Conservation (phyloP, 2,329 filamentous ascomycete species). For the Boeremia exigua region DNA sequence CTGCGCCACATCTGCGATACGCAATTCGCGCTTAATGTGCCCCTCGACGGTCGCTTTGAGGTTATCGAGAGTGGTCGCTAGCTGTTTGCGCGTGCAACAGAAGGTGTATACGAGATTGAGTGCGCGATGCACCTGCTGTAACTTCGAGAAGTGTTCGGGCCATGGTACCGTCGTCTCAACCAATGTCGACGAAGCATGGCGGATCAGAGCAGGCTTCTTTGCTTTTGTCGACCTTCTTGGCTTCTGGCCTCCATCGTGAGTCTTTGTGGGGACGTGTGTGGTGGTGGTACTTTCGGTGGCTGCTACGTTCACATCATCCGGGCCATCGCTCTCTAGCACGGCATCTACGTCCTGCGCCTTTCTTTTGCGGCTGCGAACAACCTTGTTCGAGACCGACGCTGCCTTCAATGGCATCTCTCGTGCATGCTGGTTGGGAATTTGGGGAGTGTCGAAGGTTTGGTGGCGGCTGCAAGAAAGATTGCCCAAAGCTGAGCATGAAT, state of each 20-base stretch:
- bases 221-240: conserved; percentile 54
- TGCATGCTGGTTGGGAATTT: background rate
- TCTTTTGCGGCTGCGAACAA: conserved; percentile 54
- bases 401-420: conserved; percentile 44
- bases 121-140: conserved; percentile 80
- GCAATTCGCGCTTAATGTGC: conserved; percentile 74
- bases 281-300: conserved; percentile 38
- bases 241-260: conserved; percentile 62
- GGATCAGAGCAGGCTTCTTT: conserved; percentile 48
- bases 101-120: conserved; percentile 95
- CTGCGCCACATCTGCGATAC: conserved; percentile 79
- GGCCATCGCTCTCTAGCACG: background rate
- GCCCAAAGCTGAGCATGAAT: conserved; percentile 6
- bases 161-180: conserved; percentile 67
- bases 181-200: conserved; percentile 55
- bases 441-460: background rate
- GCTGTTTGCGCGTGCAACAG: conserved; percentile 88
- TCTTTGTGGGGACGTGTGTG: conserved; percentile 61
- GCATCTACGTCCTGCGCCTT: conserved; percentile 35
- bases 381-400: conserved; percentile 53
- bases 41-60: conserved; percentile 84
- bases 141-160: conserved; percentile 74
- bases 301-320: conserved; percentile 16
- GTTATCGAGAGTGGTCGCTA: conserved; percentile 89
- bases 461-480: conserved; percentile 1